Percentiles rank a stretch among this genome's conserved stretches.
Evolutionary conservation across 345 rosid genomes (phyloP).

Genomic region (Ceriops zippeliana): DNA sequence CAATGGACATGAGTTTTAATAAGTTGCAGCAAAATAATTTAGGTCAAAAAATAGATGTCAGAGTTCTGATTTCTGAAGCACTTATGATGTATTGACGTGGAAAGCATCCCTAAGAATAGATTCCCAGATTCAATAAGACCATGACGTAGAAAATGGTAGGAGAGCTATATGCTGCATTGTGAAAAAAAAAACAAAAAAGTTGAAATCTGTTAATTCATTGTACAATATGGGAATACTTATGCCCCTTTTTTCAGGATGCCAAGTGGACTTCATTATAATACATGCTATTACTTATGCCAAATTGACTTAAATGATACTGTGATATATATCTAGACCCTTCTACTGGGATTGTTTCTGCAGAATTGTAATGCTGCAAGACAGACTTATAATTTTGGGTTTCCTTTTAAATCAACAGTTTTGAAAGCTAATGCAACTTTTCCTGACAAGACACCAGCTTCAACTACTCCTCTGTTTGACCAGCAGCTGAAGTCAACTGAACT

Average conservation of each 20-base stretch:
- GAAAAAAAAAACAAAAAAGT: background rate
- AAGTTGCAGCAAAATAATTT: too few relatives aligned
- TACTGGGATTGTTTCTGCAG: background rate
- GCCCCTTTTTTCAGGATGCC: background rate
- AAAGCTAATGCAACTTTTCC: constrained; percentile 65
- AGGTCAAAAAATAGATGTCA: too few relatives aligned
- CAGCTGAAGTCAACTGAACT: constrained; percentile 49
- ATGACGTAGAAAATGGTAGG: too few relatives aligned
- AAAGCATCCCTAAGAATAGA: background rate
- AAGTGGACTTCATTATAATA: background rate
- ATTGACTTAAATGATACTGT: background rate
- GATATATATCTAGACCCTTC: background rate
- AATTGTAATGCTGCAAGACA: background rate
- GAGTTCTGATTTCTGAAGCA: too few relatives aligned
- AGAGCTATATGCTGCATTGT: background rate
- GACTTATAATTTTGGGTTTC: background rate
- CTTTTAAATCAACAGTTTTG: constrained; percentile 51
- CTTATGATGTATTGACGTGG: too few relatives aligned
- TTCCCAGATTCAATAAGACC: background rate
- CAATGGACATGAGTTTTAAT: too few relatives aligned
- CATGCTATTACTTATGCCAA: background rate
- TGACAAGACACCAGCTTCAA: constrained; percentile 65
- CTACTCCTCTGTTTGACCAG: constrained; percentile 62
- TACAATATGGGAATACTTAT: background rate
- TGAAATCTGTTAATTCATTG: background rate